Base-by-base conservation (phyloP, 129 eudicot species). In the Cynara cardunculus region DNA sequence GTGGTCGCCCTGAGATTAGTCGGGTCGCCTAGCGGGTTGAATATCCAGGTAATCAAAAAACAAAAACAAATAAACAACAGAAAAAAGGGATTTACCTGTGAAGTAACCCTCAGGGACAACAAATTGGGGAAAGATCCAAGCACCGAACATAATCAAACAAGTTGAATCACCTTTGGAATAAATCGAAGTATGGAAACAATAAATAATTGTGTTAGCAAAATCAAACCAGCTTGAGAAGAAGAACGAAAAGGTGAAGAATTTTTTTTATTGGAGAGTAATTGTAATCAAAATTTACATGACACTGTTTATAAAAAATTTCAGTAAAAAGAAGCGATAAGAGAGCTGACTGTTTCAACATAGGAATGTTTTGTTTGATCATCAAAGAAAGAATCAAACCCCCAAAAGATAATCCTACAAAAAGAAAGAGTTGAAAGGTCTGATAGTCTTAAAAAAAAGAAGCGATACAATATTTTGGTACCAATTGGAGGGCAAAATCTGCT, bases 111-210 rank as follows among this genome's bases (percentile, higher is more conserved):
- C 71, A 69, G 31, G 72, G 66, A 53, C 27, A 37, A 72, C 77
- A 82, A 59, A 76, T 76, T 37, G 70, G 49, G 82, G 78, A 14
- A 22, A 77, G 86, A 82, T 83, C 86, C 77, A 71, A 37, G 61
- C 71, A 30, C 69, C n/a, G 14, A 78, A 78, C 34, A 32, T 16
- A 78, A 78, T 46, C 70, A 37, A 80, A 80, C 32, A 64, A 80
- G 68, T 73, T 72, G 25, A 59, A 41, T 25, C 26, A 25, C 25
- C 21, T 31, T 2, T 28, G 1, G 56, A 14, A 39, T n/a, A 73
- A 79, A 80, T 80, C 84, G 73, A 80, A 26, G 66, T 78, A n/a
- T 18, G n/a, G 61, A 56, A n/a, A 35, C 44, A 56, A 35, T 14
- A 16, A 24, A n/a, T 25, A 61, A 41, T 78, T 35, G n/a, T 59